Evolutionary conservation across 345 rosid genomes (phyloP).

Genomic region (Euphorbia lathyris): DNA sequence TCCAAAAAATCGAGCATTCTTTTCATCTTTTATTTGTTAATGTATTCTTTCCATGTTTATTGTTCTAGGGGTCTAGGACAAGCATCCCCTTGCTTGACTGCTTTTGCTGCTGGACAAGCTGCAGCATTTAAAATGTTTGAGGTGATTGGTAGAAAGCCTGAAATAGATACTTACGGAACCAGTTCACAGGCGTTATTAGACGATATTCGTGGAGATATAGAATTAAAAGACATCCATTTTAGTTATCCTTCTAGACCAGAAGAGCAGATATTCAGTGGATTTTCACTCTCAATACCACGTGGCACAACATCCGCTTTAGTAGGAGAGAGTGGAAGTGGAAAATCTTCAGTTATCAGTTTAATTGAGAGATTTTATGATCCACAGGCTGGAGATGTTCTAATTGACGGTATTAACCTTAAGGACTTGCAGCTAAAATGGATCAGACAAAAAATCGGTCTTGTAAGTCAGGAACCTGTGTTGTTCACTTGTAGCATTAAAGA

Average conservation of each 20-base stretch:
- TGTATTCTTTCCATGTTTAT: not conserved
- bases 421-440: slow-evolving; percentile 18
- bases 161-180: slow-evolving; percentile 16
- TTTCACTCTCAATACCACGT: slow-evolving; percentile 14
- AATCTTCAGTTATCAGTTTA: slow-evolving; percentile 18
- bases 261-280: slow-evolving; percentile 22
- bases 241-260: slow-evolving; percentile 30
- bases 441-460: slow-evolving; percentile 18
- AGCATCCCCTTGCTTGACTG: slow-evolving; percentile 22
- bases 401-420: slow-evolving; percentile 18
- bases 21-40: not conserved
- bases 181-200: not conserved
- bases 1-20: not conserved
- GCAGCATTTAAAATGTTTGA: slow-evolving; percentile 26
- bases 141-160: slow-evolving; percentile 17
- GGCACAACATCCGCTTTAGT: slow-evolving; percentile 26
- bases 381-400: slow-evolving; percentile 15
- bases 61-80: slow-evolving; percentile 24
- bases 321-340: slow-evolving; percentile 28
- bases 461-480: slow-evolving; percentile 20
- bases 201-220: slow-evolving; percentile 25
- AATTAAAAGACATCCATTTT: slow-evolving; percentile 18
- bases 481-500: slow-evolving; percentile 16
- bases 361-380: slow-evolving; percentile 23
- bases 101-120: slow-evolving; percentile 23